Conservation (phyloP, 257 asterid genomes). For the Plectranthus barbatus region DNA sequence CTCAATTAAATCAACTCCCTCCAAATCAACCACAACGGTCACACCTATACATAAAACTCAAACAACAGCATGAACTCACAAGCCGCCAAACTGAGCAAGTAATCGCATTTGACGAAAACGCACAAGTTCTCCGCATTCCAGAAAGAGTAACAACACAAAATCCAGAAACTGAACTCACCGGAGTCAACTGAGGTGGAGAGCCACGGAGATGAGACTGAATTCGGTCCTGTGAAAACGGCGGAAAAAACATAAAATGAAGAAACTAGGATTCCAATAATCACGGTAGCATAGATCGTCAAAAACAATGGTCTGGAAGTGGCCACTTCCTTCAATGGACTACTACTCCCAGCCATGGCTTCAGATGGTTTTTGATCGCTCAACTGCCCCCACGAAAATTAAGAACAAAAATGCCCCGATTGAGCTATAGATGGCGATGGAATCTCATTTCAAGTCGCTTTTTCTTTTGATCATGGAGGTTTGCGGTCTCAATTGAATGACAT, state of each 20-base stretch:
- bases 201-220: conserved; percentile 33
- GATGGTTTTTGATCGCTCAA: background rate
- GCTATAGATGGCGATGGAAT: background rate
- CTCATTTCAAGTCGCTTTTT: background rate
- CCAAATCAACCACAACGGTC: background rate
- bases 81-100: background rate
- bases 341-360: conserved; percentile 33
- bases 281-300: conserved; percentile 72
- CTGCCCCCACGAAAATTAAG: background rate
- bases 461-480: conserved; percentile 15
- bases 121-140: background rate
- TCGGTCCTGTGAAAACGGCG: conserved; percentile 57
- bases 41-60: background rate
- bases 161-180: conserved; percentile 8
- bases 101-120: background rate
- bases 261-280: conserved; percentile 58
- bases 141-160: background rate
- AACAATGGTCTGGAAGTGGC: conserved; percentile 81
- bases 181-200: conserved; percentile 30
- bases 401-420: background rate
- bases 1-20: background rate
- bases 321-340: conserved; percentile 51
- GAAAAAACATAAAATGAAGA: conserved; percentile 82
- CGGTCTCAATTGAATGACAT: conserved; percentile 5
- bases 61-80: background rate